Evolutionary conservation across 176 grass and related monocot genomes (phyloP), one percentile per base, ranked within the genome.

Genomic region (Raddia distichophylla): DNA sequence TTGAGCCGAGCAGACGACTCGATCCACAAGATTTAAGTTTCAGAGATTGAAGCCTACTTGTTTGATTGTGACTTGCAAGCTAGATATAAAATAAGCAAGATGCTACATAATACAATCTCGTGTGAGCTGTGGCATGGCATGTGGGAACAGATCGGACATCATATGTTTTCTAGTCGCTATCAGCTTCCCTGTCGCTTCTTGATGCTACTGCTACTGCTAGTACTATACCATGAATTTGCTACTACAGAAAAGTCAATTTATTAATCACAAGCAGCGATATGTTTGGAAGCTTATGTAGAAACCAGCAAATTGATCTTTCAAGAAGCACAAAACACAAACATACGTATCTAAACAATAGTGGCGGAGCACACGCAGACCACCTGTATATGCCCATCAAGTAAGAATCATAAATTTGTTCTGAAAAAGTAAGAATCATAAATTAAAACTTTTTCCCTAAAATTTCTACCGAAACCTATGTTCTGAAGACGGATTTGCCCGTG

Each of bases 191-290:
- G 43, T 73, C 60, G 17, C 67, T 49, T 37, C 13, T 51, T 17
- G 73, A 12, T 77, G n/a, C 73, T 77, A 62, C 35, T 51, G 42
- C 32, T 51, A 45, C 32, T 77, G 42, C 32, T 51, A 45, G n/a
- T 77, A 70, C 27, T 75, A 52, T 69, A 52, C 55, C 16, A 22
- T 60, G 64, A 58, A 84, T 7, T 77, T 84, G 82, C 82, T 20
- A 6, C 17, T 35, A 16, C 15, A 20, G 11, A 8, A 61, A 69
- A 50, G 10, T 34, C n/a, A 59, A 42, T 60, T 45, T 75, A 8
- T 22, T 45, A 76, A 69, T 77, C 53, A 77, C 53, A 52, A 51
- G 44, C 53, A 22, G 53, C 20, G 42, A 51, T 61, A 50, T 68
- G 11, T 69, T 77, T 77, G 52, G 62, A 44, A 49, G 45, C n/a